Base-by-base conservation (phyloP, 2,329 filamentous ascomycete species). In the Coniochaeta prunicola region DNA sequence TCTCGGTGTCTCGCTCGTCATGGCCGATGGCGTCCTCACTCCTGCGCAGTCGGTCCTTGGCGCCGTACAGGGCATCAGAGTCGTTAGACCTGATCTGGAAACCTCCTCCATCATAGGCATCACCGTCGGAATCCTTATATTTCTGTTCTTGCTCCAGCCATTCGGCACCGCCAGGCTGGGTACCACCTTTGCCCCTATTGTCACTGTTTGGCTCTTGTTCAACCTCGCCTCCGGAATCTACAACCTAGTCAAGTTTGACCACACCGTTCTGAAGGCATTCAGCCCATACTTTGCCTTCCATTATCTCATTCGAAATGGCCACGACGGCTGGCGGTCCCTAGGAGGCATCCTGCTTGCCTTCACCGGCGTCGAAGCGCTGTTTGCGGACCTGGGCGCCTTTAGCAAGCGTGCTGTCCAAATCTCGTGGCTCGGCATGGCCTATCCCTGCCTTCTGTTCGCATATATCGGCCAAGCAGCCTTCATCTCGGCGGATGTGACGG, bases 331-430 rank as follows among this genome's bases (percentile, higher is more conserved):
- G 86, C 77, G 75, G 60, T 82, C 80, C 59, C 76, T 90, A 1
- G 87, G 86, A 17, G 89, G 89, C 5, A 82, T 92, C 21, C 71
- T 92, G 2, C 79, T 92, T 9, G 82, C 86, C 2, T 92, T 92
- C 66, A 92, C 89, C 1, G 89, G 86, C 19, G 87, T 90, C n/a
- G 89, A 92, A 68, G 88, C 89, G 1, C 76, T 92, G 1, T 92
- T 91, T 67, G 89, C 89, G 2, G 89, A 92, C 65, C 76, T 92
- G 5, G 89, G 89, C 33, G 89, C 89, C 24, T 92, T 92, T 69
- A 83, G 81, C 69, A 79, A 82, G 65, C 75, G 80, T 42, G 88
- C 89, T 0, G 85, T 92, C 57, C 88, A 90, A 67, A 76, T 92
- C 17, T 87, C 82, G 48, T 92, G 89, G 89, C 74, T 91, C 3